Base-by-base conservation (phyloP, 1,139 yeast genomes). In the Taiozyma sp. region DNA sequence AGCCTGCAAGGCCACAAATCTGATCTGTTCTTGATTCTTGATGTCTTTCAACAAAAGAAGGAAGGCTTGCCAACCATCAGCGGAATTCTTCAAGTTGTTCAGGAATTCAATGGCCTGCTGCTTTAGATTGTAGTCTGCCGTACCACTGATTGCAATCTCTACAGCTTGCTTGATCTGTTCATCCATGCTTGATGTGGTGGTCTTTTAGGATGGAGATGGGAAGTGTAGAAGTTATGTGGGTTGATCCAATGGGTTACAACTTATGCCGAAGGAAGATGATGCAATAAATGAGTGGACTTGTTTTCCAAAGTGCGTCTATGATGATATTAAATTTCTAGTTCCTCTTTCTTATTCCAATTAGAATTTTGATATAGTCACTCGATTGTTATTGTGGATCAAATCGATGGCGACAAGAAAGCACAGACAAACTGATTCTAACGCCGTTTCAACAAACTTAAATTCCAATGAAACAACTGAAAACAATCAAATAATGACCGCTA, bases 101-200 rank as follows among this genome's bases (percentile, higher is more conserved):
- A 93, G 81, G 66, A 83, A 92, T 45, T 83, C 84, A 57, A 88
- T 76, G 32, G 99, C 99, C 74, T 92, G 97, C 59, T 79, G 82
- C 64, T 87, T 87, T 53, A 92, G 73, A 45, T 69, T 71, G 28
- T 78, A 73, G 67, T 89, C 95, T 24, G 87, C 80, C n/a, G 85
- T 75, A 46, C 89, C 88, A 65, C 85, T 83, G 57, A 90, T 81
- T 40, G 97, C 98, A 58, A 92, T 84, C 60, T 83, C 86, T 51
- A 93, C 96, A 47, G 97, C 99, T 73, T 91, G 96, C 69, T 82
- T 92, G 65, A 93, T 87, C 74, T 91, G 96, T 61, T 81, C 80
- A 61, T 88, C 91, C 95, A 89, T 88, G 2, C 24, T 10, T 40
- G 16, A 8, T 40, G 22, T 39, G 1, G 24, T 36, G 39, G 22